Evolutionary conservation across 257 asterid species (phyloP).

Genomic region (Nyctanthes arbortristis): DNA sequence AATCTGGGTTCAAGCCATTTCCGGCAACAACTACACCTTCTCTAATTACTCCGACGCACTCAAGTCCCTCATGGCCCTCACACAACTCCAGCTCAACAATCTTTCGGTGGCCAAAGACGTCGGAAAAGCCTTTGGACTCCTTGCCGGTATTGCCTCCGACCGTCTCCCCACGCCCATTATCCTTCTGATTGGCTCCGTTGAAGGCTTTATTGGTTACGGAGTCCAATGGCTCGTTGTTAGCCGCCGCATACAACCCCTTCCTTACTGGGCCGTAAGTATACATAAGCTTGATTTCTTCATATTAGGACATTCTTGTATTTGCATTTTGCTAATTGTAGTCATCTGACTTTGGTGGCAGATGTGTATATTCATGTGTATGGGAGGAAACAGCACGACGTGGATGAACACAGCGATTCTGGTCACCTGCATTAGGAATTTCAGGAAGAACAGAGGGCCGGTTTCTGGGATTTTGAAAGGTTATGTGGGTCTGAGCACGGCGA

Average conservation of each 20-base stretch:
- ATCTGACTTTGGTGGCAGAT: conserved; percentile 46
- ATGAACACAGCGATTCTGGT: conserved; percentile 37
- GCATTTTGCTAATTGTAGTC: background rate
- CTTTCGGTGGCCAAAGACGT: conserved; percentile 95
- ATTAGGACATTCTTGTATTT: background rate
- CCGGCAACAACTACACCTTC: conserved; percentile 96
- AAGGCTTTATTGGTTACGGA: conserved; percentile 91
- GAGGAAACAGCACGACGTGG: conserved; percentile 44
- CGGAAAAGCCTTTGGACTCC: conserved; percentile 91
- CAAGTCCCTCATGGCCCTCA: conserved; percentile 80
- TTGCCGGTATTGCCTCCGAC: conserved; percentile 95
- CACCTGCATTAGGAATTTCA: conserved; percentile 33
- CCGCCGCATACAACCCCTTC: conserved; percentile 79
- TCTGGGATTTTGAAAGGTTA: conserved; percentile 91
- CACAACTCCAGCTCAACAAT: conserved; percentile 87
- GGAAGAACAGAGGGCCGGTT: conserved; percentile 38
- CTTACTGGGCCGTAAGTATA: conserved; percentile 76
- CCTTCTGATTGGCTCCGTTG: conserved; percentile 76
- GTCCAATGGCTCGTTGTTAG: conserved; percentile 98
- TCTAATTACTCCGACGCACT: conserved; percentile 90
- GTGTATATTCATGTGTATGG: conserved; percentile 77
- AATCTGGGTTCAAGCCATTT: conserved; percentile 95
- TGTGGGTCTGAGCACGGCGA: conserved; percentile 95
- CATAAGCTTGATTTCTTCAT: background rate
- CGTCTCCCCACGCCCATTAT: conserved; percentile 66